Evolutionary conservation across 768 basidiomycete genomes (phyloP), one percentile per base, ranked within the genome.

Genomic region (Termitomyces bulborhizus): DNA sequence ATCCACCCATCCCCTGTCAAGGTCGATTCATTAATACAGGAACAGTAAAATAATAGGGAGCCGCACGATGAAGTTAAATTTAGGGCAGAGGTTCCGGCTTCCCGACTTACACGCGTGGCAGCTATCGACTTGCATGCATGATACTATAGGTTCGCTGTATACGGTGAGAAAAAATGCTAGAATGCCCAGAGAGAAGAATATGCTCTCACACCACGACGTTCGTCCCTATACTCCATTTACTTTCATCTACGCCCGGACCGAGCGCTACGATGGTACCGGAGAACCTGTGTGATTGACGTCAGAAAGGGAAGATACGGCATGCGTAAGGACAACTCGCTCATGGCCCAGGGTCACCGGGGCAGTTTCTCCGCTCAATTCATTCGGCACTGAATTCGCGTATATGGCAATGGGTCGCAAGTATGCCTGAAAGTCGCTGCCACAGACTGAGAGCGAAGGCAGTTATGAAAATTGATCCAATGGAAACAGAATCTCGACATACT

Each of bases 351-450:
- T 73, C 12, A 76, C 62, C 0, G 79, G 78, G 2, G 74, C 60
- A 2, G 61, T 69, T 51, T 75, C 71, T 15, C 72, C 71, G 0
- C 76, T 74, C 15, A 74, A 41, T 6, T 62, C 61, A 59, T 77
- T 68, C 5, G 75, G 69, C 16, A 62, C 57, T 6, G 69, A 49
- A 15, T 68, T 71, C 18, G 75, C 68, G 46, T 66, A 68, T 51
- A 60, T 64, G 47, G 67, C 57, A 34, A 69, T 54, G 29, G 56
- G 54, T 1, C 60, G 60, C 18, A 70, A 58, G 51, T 72, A 78
- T 15, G 76, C 73, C 56, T 81, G 77, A 9, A 81, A 63, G 57
- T 81, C 79, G 42, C 72, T 73, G 8, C 78, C 77, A 53, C 77
- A 80, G 52, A 79, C 76, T 69, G 50, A 13, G 31, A 15, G 18